These are phyloP conservation scores for Metarhizium rileyi DNA, from an alignment of 2,329 filamentous ascomycete species.

Conservation along the genomic window DNA sequence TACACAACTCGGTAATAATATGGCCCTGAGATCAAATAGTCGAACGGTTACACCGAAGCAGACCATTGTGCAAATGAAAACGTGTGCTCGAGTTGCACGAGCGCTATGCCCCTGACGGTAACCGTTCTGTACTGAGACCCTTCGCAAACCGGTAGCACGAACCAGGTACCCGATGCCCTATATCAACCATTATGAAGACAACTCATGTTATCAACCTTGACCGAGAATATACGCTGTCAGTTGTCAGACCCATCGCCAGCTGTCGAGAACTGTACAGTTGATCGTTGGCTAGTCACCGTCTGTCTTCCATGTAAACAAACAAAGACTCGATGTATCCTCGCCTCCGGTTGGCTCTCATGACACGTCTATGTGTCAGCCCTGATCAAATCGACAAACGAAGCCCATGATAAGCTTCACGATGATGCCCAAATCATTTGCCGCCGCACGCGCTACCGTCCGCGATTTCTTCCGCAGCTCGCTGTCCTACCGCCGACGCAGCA, in stretches of 20 bases:
- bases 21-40: neutral
- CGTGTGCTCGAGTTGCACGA: too few species aligned
- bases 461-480: slow-evolving; percentile 2
- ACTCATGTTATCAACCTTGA: neutral
- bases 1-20: too few species aligned
- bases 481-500: neutral
- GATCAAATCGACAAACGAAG: too few species aligned
- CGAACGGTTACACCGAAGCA: neutral
- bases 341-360: too few species aligned
- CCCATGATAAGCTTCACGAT: neutral
- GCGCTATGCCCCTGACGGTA: too few species aligned
- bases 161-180: neutral
- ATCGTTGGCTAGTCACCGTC: neutral
- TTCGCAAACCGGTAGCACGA: neutral
- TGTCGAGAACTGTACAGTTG: neutral
- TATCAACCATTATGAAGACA: neutral
- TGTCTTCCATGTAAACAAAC: neutral
- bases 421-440: slow-evolving; percentile 3
- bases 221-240: neutral
- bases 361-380: too few species aligned
- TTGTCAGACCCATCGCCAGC: neutral
- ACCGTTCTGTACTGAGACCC: too few species aligned
- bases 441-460: slow-evolving; percentile 3
- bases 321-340: too few species aligned
- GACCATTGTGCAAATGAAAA: neutral